Conservation (phyloP, 306 rosid genomes). For the Corylus avellana region DNA sequence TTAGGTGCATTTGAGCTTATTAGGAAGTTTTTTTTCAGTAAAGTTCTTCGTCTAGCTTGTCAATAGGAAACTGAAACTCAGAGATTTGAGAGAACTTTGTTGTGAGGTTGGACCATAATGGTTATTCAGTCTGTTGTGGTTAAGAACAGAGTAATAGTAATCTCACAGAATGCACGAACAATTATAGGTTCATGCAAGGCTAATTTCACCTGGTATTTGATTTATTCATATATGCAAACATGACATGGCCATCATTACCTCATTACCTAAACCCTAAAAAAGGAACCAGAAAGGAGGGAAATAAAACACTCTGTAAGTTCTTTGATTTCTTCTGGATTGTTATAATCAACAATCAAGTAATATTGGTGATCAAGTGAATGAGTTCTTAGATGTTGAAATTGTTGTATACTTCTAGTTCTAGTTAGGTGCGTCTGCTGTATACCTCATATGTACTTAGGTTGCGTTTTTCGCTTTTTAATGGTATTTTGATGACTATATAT, state of each 20-base stretch:
- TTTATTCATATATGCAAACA: background rate
- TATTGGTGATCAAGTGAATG: background rate
- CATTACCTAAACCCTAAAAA: background rate
- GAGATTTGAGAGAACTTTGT: background rate
- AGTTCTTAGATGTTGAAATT: background rate
- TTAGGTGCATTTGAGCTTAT: background rate
- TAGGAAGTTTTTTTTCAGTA: background rate
- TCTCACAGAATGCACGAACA: background rate
- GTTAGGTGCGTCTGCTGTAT: no score
- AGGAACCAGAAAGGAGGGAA: background rate
- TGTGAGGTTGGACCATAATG: background rate
- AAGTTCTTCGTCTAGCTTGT: background rate
- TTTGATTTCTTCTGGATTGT: background rate
- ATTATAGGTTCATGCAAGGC: background rate
- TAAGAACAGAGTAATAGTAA: background rate
- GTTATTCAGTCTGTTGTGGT: background rate
- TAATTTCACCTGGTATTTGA: background rate
- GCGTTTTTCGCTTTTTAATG: no score
- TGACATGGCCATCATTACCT: background rate
- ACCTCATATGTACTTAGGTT: no score
- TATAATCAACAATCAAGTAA: background rate
- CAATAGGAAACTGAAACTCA: slow-evolving; percentile 2
- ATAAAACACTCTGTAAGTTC: background rate
- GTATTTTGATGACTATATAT: no score
- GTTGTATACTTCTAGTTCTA: no score